These are phyloP conservation scores for Heliamphora exappendiculata DNA, from an alignment of 148 eudicot genomes.

Conservation along the genomic window DNA sequence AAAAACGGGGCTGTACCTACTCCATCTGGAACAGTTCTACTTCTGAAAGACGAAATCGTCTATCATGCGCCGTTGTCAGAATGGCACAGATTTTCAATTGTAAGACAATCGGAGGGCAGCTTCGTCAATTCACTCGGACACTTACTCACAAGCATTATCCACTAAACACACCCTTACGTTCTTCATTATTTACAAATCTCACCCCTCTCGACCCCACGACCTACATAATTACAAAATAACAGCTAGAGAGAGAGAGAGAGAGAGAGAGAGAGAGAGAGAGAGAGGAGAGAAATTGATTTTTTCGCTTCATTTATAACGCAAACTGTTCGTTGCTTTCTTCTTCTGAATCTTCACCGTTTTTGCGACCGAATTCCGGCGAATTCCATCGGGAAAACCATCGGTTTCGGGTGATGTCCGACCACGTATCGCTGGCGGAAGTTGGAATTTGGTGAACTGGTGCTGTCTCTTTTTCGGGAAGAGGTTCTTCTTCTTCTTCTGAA, in stretches of 20 bases:
- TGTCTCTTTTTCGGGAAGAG: no score
- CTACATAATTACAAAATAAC: conserved; percentile 14
- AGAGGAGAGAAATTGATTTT: not conserved
- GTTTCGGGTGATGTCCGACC: not conserved
- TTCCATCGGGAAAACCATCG: not conserved
- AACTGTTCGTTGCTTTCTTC: not conserved
- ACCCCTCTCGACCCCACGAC: not conserved
- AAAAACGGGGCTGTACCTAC: not conserved
- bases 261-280: not conserved
- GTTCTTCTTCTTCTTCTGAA: not conserved
- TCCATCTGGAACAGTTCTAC: conserved; percentile 2
- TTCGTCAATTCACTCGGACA: not conserved
- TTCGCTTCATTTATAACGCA: not conserved
- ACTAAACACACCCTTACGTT: not conserved
- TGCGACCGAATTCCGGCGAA: not conserved
- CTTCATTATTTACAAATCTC: not conserved
- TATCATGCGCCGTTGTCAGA: not conserved
- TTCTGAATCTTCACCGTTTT: not conserved
- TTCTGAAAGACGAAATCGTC: not conserved
- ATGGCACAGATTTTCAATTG: not conserved
- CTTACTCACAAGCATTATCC: conserved; percentile 5
- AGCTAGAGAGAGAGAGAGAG: conserved; percentile 10
- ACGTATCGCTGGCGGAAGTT: not conserved
- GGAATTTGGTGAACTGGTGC: not conserved
- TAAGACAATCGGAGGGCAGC: not conserved